Evolutionary conservation across 768 basidiomycete genomes (phyloP).

Genomic region (Macrolepiota dolichaula): DNA sequence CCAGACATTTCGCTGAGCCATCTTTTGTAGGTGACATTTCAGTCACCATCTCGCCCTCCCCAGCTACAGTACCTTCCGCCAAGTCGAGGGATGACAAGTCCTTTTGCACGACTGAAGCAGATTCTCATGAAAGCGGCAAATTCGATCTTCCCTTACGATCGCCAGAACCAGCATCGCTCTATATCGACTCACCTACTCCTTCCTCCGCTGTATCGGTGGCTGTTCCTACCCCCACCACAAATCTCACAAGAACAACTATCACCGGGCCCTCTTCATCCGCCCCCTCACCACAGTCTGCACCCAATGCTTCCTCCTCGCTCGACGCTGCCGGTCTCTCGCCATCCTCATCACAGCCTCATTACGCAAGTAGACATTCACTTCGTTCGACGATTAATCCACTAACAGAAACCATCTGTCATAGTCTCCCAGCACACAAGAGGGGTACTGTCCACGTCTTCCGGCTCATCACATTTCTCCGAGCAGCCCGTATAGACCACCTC

Average conservation of each 20-base stretch:
- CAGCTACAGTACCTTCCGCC: conserved; percentile 63
- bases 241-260: conserved; percentile 49
- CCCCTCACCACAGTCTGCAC: conserved; percentile 47
- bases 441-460: conserved; percentile 41
- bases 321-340: conserved; percentile 29
- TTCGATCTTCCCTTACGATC: too few relatives aligned
- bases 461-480: conserved; percentile 50
- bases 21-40: conserved; percentile 81
- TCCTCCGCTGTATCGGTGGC: conserved; percentile 32
- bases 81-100: conserved; percentile 75
- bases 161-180: conserved; percentile 15
- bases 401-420: background rate
- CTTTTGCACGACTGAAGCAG: conserved; percentile 69
- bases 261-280: conserved; percentile 54
- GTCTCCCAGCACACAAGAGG: too few relatives aligned
- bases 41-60: conserved; percentile 80
- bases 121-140: too few relatives aligned
- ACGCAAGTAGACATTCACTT: conserved; percentile 32
- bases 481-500: conserved; percentile 10
- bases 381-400: conserved; percentile 8
- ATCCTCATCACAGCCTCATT: conserved; percentile 34
- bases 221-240: conserved; percentile 29
- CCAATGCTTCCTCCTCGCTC: conserved; percentile 35
- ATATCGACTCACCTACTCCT: conserved; percentile 31
- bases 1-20: too few relatives aligned